Percentiles rank a stretch among this genome's conserved stretches.
phyloP scores from a whole-genome alignment of 176 grass and related monocot genomes.

The Eremochloa ophiuroides region DNA sequence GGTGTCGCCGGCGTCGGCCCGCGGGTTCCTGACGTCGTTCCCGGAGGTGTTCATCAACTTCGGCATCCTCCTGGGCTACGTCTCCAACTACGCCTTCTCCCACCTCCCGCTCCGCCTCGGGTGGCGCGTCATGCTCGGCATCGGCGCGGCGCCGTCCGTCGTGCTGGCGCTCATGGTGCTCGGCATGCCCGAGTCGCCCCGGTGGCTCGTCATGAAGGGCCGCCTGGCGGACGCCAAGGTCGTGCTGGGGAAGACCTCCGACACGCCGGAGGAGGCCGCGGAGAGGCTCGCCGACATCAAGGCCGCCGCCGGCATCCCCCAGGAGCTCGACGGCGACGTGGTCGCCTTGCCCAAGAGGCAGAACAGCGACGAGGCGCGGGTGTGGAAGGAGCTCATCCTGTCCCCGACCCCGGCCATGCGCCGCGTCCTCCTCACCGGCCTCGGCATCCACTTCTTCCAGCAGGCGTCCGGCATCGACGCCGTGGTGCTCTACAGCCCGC shows the following conservation, averaged over 20 bases:
- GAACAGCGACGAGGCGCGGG: conserved; percentile 27
- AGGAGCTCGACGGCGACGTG: conserved; percentile 54
- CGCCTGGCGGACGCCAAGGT: conserved; percentile 60
- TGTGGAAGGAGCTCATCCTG: conserved; percentile 74
- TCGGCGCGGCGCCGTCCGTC: conserved; percentile 62
- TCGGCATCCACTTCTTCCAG: conserved; percentile 91
- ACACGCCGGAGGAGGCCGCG: conserved; percentile 57
- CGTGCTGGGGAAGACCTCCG: conserved; percentile 58
- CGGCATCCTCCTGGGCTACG: conserved; percentile 81
- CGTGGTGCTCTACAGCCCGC: conserved; percentile 84
- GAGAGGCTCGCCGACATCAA: conserved; percentile 66
- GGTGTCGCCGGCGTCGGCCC: conserved; percentile 62
- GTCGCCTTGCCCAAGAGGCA: conserved; percentile 33
- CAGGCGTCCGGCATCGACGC: conserved; percentile 81
- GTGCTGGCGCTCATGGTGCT: conserved; percentile 59
- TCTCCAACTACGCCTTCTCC: conserved; percentile 71
- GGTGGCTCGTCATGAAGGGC: conserved; percentile 80
- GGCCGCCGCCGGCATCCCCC: conserved; percentile 56
- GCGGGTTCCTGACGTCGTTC: conserved; percentile 77
- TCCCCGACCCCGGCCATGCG: conserved; percentile 48
- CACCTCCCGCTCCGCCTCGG: conserved; percentile 23
- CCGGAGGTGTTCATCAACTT: conserved; percentile 93
- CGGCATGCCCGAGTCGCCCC: conserved; percentile 79
- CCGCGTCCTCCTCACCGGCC: conserved; percentile 37
- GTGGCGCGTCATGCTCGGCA: conserved; percentile 84